phyloP scores from a whole-genome alignment of 1,139 yeast species.

The Blastobotrys indianensis region DNA sequence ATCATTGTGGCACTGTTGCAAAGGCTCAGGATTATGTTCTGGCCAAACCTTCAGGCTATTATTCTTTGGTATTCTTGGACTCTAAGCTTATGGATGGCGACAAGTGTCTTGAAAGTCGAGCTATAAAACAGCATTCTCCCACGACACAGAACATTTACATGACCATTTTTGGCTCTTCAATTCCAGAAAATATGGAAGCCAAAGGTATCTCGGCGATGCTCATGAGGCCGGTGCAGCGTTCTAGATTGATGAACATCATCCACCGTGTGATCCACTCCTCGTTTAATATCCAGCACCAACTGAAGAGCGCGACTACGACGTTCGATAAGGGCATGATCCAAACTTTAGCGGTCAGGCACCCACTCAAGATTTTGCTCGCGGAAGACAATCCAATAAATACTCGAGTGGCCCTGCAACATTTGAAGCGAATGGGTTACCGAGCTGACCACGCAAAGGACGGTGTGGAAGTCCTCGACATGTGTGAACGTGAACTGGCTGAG shows the following conservation, averaged over 20 bases:
- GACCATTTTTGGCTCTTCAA: constrained; percentile 27
- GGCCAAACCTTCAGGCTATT: constrained; percentile 17
- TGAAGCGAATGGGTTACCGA: constrained; percentile 47
- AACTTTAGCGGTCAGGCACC: constrained; percentile 34
- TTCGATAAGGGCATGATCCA: constrained; percentile 25
- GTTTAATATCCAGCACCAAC: constrained; percentile 21
- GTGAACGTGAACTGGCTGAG: constrained; percentile 28
- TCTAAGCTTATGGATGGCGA: constrained; percentile 21
- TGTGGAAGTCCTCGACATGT: constrained; percentile 43
- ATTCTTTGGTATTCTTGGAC: constrained; percentile 25
- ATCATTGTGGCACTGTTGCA: constrained; percentile 19
- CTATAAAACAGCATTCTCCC: constrained; percentile 19
- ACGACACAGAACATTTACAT: constrained; percentile 23
- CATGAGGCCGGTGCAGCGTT: constrained; percentile 27
- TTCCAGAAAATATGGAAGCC: constrained; percentile 24
- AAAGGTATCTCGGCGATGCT: constrained; percentile 26
- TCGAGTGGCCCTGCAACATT: constrained; percentile 46
- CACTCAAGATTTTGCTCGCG: constrained; percentile 45
- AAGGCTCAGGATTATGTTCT: constrained; percentile 19
- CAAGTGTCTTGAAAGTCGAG: constrained; percentile 18
- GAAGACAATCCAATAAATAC: constrained; percentile 51
- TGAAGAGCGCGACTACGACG: constrained; percentile 22
- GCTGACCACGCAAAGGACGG: constrained; percentile 57
- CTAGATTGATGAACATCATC: constrained; percentile 24
- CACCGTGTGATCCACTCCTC: constrained; percentile 22